phyloP scores from a whole-genome alignment of 176 grass and related monocot genomes.

The Juncus inflexus region DNA sequence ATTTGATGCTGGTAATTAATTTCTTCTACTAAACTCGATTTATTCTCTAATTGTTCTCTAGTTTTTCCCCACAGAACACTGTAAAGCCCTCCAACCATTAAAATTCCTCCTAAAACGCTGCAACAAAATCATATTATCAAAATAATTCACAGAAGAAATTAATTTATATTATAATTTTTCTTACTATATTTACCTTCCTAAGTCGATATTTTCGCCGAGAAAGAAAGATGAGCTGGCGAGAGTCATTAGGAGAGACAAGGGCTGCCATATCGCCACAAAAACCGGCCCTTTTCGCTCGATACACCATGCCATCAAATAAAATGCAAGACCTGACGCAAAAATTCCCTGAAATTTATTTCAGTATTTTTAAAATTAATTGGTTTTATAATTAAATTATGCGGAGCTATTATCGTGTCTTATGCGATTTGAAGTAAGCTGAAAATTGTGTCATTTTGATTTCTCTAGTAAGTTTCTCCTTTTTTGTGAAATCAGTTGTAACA shows the following conservation, averaged over 20 bases:
- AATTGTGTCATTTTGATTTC: not conserved
- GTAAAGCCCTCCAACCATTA: slow-evolving; percentile 28
- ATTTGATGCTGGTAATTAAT: not conserved
- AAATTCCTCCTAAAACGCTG: slow-evolving; percentile 23
- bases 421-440: not conserved
- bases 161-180: too few species aligned
- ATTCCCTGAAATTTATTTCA: slow-evolving; percentile 30
- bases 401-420: not conserved
- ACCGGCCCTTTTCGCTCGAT: slow-evolving; percentile 53
- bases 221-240: slow-evolving; percentile 54
- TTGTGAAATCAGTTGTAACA: too few species aligned
- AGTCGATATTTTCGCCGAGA: slow-evolving; percentile 44
- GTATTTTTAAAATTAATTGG: not conserved
- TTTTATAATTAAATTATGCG: not conserved
- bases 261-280: slow-evolving; percentile 57
- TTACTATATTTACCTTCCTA: slow-evolving; percentile 40
- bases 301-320: slow-evolving; percentile 73
- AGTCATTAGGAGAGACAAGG: slow-evolving; percentile 51
- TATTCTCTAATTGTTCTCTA: slow-evolving; percentile 8
- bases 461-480: not conserved
- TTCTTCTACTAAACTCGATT: not conserved
- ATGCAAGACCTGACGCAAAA: slow-evolving; percentile 41
- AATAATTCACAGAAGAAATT: too few species aligned
- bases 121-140: not conserved
- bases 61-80: slow-evolving; percentile 21